These are phyloP conservation scores for Rhodotorula sp. DNA, from an alignment of 1,284 basidiomycete species.

Conservation along the genomic window DNA sequence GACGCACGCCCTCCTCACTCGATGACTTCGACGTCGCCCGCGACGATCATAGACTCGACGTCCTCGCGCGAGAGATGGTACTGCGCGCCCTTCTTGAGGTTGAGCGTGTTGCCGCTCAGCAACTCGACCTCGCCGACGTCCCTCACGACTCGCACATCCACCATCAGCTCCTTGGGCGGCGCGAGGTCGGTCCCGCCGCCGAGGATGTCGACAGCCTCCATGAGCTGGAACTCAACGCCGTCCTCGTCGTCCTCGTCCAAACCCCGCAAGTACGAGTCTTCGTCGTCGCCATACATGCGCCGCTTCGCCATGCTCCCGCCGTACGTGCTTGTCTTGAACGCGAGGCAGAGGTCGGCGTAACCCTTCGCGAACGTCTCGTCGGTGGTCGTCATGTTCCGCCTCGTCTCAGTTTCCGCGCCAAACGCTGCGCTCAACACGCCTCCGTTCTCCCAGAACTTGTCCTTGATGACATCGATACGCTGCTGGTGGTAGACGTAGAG, in stretches of 20 bases:
- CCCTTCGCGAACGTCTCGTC: conserved; percentile 85
- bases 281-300: not conserved
- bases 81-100: conserved; percentile 82
- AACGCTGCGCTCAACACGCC: conserved; percentile 86
- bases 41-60: conserved; percentile 86
- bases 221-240: conserved; percentile 41
- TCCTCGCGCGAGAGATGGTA: conserved; percentile 81
- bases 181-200: conserved; percentile 65
- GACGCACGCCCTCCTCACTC: conserved; percentile 8
- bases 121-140: conserved; percentile 89
- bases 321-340: conserved; percentile 62
- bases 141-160: conserved; percentile 69
- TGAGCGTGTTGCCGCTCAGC: conserved; percentile 73
- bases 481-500: conserved; percentile 87
- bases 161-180: conserved; percentile 78
- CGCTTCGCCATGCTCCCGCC: not conserved
- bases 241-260: conserved; percentile 50
- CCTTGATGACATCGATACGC: conserved; percentile 74
- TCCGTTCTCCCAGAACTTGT: conserved; percentile 88
- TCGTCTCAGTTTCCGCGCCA: conserved; percentile 57
- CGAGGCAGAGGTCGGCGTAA: conserved; percentile 76
- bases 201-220: conserved; percentile 62
- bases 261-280: not conserved
- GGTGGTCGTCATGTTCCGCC: conserved; percentile 76
- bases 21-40: conserved; percentile 72